These are phyloP conservation scores for Xylaria sp. DNA, from an alignment of 2,329 filamentous ascomycete genomes.

Conservation along the genomic window DNA sequence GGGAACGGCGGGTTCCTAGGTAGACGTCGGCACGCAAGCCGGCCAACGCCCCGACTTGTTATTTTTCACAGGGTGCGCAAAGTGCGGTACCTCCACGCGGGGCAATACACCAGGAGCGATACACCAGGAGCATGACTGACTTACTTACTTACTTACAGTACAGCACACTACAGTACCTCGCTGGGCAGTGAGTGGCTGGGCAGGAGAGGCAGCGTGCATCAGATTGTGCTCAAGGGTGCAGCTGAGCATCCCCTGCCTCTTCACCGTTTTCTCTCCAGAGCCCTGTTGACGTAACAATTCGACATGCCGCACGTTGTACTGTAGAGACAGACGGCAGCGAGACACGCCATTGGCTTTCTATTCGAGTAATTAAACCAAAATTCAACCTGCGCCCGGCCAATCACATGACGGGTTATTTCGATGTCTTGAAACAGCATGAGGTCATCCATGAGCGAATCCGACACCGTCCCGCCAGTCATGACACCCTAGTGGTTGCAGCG, in stretches of 20 bases:
- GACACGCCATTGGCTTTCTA: slow-evolving; percentile 16
- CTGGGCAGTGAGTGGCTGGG: no score
- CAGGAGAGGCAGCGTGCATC: no score
- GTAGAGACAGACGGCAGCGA: no score
- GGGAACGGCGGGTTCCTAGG: not conserved
- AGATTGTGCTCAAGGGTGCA: slow-evolving; percentile 2
- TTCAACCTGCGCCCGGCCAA: slow-evolving; percentile 11
- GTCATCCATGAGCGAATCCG: slow-evolving; percentile 7
- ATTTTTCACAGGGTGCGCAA: no score
- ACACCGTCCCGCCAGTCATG: slow-evolving; percentile 10
- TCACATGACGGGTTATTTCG: slow-evolving; percentile 11
- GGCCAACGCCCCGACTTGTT: no score
- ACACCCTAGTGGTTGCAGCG: slow-evolving; percentile 9
- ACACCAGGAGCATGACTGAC: no score
- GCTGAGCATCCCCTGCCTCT: slow-evolving; percentile 16
- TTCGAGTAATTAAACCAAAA: slow-evolving; percentile 15
- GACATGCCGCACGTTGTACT: slow-evolving; percentile 8
- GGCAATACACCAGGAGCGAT: no score
- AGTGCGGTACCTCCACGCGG: no score
- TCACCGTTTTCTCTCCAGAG: no score
- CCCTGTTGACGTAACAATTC: slow-evolving; percentile 12
- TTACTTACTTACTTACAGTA: no score
- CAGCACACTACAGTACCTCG: no score
- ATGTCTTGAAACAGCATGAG: slow-evolving; percentile 23
- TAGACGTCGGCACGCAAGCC: not conserved